Base-by-base conservation (phyloP, 257 asterid genomes). In the Solanum phureja region DNA sequence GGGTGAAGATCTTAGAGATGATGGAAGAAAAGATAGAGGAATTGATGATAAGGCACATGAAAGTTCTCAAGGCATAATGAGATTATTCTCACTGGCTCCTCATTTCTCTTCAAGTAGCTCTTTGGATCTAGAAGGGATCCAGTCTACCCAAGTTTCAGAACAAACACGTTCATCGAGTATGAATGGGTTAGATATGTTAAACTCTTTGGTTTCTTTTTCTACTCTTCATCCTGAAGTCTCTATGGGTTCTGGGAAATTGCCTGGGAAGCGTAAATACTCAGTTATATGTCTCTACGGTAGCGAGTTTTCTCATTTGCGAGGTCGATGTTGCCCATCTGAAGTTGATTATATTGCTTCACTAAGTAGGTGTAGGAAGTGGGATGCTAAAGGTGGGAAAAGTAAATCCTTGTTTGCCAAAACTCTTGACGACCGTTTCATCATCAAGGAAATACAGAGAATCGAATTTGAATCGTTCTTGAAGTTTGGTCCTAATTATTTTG, bases 371-470 rank as follows among this genome's bases (percentile, higher is more conserved):
- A 90, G 90, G 91, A 90, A 90, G 87, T 97, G 99, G 98, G 97
- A 94, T 87, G 98, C 98, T 18, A 93, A 97, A 91, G 99, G 99
- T 86, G 98, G 99, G 89, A 97, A 97, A 90, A 97, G 99, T 89
- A 95, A 95, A 89, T 95, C 99, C 52, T 91, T 95, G 90, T 94
- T 97, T 90, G 97, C 98, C 3, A 97, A 97, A 90, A 95, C 99
- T 31, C 93, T 95, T 14, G 98, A 95, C 87, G 99, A 95, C 56
- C 91, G 98, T 81, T 95, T 95, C 82, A 97, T 97, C 82, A 93
- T 97, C 38, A 97, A 97, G 91, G 98, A 94, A 87, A 93, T 95
- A 40, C 90, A 94, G 94, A 94, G 93, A 91, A 92, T 96, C 0
- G 99, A 97, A 83, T 94, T 94, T 27, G 98, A 95, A 46, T 94